These are phyloP conservation scores for Picochlorum costavermella DNA, from an alignment of 139 green algal genomes.

Conservation along the genomic window DNA sequence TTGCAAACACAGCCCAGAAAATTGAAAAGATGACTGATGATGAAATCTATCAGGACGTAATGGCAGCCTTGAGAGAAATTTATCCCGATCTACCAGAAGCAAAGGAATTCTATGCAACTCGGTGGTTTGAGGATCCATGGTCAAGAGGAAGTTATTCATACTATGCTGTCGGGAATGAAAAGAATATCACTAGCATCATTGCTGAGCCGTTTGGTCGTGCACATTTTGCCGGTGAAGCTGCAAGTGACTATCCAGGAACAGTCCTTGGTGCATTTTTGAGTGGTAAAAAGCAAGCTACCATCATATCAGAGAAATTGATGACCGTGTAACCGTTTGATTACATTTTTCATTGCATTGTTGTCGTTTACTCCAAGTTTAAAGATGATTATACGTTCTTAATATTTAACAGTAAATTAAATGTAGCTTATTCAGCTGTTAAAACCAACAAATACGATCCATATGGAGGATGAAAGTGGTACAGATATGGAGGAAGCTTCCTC, in stretches of 20 bases:
- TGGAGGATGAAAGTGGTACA: too few relatives aligned
- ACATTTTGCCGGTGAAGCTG: constrained; percentile 65
- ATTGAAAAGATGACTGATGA: constrained; percentile 33
- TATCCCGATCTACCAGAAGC: constrained; percentile 23
- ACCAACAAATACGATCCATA: too few relatives aligned
- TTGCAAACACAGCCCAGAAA: constrained; percentile 22
- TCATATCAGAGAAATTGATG: constrained; percentile 10
- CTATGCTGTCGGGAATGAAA: constrained; percentile 48
- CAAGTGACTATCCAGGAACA: constrained; percentile 52
- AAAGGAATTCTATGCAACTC: constrained; percentile 22
- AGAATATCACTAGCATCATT: constrained; percentile 38
- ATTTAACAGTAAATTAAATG: too few relatives aligned
- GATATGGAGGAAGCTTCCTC: too few relatives aligned
- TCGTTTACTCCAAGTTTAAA: too few relatives aligned
- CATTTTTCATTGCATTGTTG: too few relatives aligned
- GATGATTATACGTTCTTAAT: too few relatives aligned
- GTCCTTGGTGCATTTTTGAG: constrained; percentile 58
- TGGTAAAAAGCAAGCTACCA: constrained; percentile 45
- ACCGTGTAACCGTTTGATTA: neutral
- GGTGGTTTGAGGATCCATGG: constrained; percentile 30
- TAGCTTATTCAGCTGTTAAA: too few relatives aligned
- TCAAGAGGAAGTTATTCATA: constrained; percentile 49
- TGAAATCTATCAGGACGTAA: constrained; percentile 8
- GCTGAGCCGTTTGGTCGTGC: constrained; percentile 35
- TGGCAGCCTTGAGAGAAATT: constrained; percentile 21